Percentiles rank a stretch among this genome's conserved stretches.
These are phyloP conservation scores for Chlorella sp. DNA, from an alignment of 139 green algal species.

Conservation along the genomic window DNA sequence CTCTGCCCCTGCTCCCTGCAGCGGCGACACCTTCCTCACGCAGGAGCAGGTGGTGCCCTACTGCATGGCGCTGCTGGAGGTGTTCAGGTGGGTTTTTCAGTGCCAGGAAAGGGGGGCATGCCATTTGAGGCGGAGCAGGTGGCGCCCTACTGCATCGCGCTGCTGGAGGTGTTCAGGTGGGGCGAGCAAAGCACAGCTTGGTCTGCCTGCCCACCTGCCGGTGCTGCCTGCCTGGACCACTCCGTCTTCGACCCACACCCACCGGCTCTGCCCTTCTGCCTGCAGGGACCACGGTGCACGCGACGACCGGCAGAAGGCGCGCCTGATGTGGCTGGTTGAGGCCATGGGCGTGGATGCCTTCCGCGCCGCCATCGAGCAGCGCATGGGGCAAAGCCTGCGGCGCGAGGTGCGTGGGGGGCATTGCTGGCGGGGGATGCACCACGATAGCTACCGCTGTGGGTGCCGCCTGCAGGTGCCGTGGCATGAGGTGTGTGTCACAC, in stretches of 20 bases:
- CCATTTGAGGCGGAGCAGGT: too few relatives aligned
- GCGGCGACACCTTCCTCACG: slow-evolving; percentile 85
- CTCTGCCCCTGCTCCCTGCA: too few relatives aligned
- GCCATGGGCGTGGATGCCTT: slow-evolving; percentile 83
- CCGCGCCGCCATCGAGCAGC: slow-evolving; percentile 69
- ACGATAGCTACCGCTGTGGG: too few relatives aligned
- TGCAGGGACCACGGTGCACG: slow-evolving; percentile 91
- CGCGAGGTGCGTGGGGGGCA: slow-evolving; percentile 40
- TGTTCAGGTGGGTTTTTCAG: slow-evolving; percentile 66
- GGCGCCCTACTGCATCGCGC: slow-evolving; percentile 76
- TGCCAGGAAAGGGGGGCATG: neutral
- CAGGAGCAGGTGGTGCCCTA: slow-evolving; percentile 81
- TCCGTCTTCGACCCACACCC: too few relatives aligned
- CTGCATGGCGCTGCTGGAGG: slow-evolving; percentile 78
- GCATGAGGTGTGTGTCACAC: too few relatives aligned
- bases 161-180: slow-evolving; percentile 67
- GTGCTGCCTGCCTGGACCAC: too few relatives aligned
- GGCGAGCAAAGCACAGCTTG: too few relatives aligned
- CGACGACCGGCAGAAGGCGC: slow-evolving; percentile 89
- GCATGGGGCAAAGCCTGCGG: slow-evolving; percentile 73
- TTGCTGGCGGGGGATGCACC: too few relatives aligned
- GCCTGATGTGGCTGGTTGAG: slow-evolving; percentile 98
- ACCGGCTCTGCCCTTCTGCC: too few relatives aligned
- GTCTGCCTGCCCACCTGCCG: too few relatives aligned
- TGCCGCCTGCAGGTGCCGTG: too few relatives aligned